Evolutionary conservation across 306 rosid genomes (phyloP), one percentile per base, ranked within the genome.

Genomic region (Canavalia ensiformis): DNA sequence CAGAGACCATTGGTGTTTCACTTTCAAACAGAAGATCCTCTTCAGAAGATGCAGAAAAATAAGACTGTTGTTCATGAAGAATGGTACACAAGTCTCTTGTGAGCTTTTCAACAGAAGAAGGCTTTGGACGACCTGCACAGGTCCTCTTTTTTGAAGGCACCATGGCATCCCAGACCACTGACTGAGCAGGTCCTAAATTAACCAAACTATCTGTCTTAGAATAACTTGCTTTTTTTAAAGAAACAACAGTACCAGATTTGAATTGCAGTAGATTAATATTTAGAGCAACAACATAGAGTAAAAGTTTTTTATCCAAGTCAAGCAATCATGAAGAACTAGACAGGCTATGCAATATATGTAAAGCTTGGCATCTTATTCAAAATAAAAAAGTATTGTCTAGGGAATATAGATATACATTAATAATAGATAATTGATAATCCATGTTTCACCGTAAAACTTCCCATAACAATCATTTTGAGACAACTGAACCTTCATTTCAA

Each of bases 1-100:
- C 99, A 73, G 99, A 95, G 82, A 95, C 99, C 99, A 95, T 91
- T 46, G 99, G 99, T n/a, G 89, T 84, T 84, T 90, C 98, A 82
- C 94, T 93, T 74, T 93, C 99, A 35, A 88, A 93, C 86, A 95
- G 98, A 66, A 95, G 88, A 80, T 93, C 99, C 63, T 95, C 99
- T 73, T 93, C 96, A 11, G 99, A 95, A 63, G 99, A 90, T 65
- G 84, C 90, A 31, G 98, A 91, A 86, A 95, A 91, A 88, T 84
- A 88, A 12, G 96, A 93, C 85, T 89, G 95, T 69, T 95, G 99
- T 86, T 95, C 99, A 30, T 90, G 93, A 84, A 93, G 94, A 67
- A 95, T 95, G 65, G 92, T 87, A 78, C 86, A 88, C 55, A 95
- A 91, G 86, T 93, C 99, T 86, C 91, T 90, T 51, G 99, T 95